Evolutionary conservation across 192 early-diverging fungal species (phyloP), one percentile per base, ranked within the genome.

Genomic region (Obelidium mucronatum): DNA sequence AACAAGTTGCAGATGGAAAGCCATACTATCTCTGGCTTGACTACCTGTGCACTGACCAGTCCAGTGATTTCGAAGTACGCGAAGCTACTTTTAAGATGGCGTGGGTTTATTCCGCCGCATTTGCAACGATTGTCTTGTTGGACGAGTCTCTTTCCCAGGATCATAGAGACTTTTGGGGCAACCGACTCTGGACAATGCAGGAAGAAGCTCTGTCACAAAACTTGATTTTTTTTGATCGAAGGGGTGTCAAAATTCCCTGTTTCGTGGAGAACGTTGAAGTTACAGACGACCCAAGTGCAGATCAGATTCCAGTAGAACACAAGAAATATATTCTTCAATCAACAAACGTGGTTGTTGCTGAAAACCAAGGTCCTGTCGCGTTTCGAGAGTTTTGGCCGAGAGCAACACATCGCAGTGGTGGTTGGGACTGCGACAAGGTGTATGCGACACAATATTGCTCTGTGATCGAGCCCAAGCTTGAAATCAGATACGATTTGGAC

Each of bases 61-160:
- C 2, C 8, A 65, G 26, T 26, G 33, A n/a, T 15, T 65, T 40
- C 34, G 63, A 65, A 65, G 35, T 65, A 8, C 63, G 63, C 37
- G 63, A 65, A 65, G 63, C 63, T 8, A 65, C 63, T 36, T 31
- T 65, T n/a, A 65, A 65, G 37, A 65, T 65, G 63, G 33, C 35
- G 2, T 65, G 63, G 63, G 63, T 65, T 26, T 65, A 65, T 65
- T 35, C 63, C 6, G 40, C 63, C 1, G 63, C 63, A 35, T 8
- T 19, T n/a, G 22, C 13, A 15, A 40, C 63, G 8, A 15, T 65
- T 37, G 63, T 65, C 8, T 19, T 65, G 17, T 26, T 65, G 11
- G 63, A 65, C 40, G 34, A n/a, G 19, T n/a, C 24, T 65, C 35
- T 65, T 11, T 40, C 63, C 8, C 34, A 37, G 17, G 15, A 1